Base-by-base conservation (phyloP, 176 grass and related monocot genomes). In the Themeda triandra region DNA sequence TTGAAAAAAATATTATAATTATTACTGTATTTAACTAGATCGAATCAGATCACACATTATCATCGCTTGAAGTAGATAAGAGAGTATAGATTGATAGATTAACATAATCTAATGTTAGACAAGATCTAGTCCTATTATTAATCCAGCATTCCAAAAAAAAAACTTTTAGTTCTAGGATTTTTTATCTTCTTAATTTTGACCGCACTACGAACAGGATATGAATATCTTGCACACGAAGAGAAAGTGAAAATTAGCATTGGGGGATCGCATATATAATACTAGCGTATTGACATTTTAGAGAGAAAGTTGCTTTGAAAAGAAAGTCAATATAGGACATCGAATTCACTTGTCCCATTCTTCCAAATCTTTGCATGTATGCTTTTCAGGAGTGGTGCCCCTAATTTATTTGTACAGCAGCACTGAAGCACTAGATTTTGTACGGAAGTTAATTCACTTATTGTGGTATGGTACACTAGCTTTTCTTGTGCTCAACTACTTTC, bases 41-140 rank as follows among this genome's bases (percentile, higher is more conserved):
- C 4, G 13, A 75, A 82, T 82, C 19, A 35, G 19, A 67, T 46
- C 13, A 44, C 5, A 33, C 23, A 60, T 62, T 76, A 32, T 23
- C 24, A 45, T 10, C 28, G 42, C 1, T 75, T 51, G 4, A 74
- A 81, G 44, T 53, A 44, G 60, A 63, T 35, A 59, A 67, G 33
- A 45, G 60, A 75, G 31, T 40, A 66, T 72, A 12, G 24, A 81
- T 32, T 18, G 12, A 49, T 68, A 41, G 18, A 39, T 77, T 23
- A 17, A 21, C 66, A 42, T n/a, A n/a, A n/a, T n/a, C n/a, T 51
- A n/a, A 19, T 87, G 32, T 53, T 87, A 42, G 59, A 86, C 69
- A 28, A 67, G 41, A 81, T 73, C 24, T 58, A 35, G 44, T 75
- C 40, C 4, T 19, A 67, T 33, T 54, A 42, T 77, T 32, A 58